These are phyloP conservation scores for Trichoderma virens DNA, from an alignment of 495 filamentous ascomycete genomes.

Conservation along the genomic window DNA sequence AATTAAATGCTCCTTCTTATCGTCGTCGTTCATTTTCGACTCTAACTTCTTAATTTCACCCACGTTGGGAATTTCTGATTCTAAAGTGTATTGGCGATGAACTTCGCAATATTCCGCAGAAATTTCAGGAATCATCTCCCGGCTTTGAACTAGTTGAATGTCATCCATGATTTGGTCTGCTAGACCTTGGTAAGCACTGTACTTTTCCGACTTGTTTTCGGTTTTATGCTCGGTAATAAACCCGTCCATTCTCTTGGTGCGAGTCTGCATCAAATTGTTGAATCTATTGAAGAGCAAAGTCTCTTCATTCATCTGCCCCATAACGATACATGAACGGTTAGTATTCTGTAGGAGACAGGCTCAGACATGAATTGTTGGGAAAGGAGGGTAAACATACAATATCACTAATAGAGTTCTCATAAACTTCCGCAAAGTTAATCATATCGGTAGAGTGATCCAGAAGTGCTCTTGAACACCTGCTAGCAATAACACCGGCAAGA, in stretches of 20 bases:
- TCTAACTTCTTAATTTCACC: neutral
- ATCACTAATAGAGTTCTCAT: neutral
- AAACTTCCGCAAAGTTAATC: neutral
- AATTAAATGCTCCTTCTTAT: neutral
- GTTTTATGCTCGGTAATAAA: neutral
- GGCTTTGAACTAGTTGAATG: too few relatives aligned
- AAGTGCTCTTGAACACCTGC: neutral
- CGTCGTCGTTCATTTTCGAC: neutral
- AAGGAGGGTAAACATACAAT: neutral
- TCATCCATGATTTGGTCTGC: too few relatives aligned
- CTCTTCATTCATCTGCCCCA: neutral
- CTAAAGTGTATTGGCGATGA: neutral
- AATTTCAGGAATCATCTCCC: too few relatives aligned
- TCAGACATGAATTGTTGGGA: neutral
- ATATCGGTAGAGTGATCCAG: neutral
- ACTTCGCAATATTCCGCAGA: neutral
- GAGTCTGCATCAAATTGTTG: neutral
- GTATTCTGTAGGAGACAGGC: neutral
- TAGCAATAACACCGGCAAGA: neutral
- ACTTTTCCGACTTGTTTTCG: neutral
- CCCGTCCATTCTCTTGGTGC: neutral
- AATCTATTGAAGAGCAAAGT: neutral
- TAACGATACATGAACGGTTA: neutral
- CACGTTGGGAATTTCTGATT: neutral
- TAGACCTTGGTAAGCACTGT: too few relatives aligned